Percentiles rank a stretch among this genome's conserved stretches.
Conservation (phyloP, 2,329 filamentous ascomycete species). For the Coleophoma cylindrospora region DNA sequence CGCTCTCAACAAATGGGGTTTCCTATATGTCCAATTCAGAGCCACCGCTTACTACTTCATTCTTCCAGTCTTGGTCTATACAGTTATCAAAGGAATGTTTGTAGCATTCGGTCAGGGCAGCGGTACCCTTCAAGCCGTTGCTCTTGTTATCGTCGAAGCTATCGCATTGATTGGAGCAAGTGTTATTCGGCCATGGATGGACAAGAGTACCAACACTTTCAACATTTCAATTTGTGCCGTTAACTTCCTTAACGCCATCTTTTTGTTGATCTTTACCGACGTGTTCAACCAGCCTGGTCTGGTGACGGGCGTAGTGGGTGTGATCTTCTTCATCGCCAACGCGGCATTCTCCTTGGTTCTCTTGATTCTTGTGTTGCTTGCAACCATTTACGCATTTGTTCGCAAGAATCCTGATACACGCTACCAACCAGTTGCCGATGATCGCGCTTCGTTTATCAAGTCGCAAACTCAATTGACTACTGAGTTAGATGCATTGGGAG, state of each 20-base stretch:
- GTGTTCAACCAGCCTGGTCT: conserved; percentile 80
- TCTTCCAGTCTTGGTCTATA: conserved; percentile 71
- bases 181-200: conserved; percentile 92
- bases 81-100: conserved; percentile 84
- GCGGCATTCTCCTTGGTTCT: conserved; percentile 78
- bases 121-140: conserved; percentile 72
- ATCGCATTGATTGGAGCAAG: conserved; percentile 70
- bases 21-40: conserved; percentile 95
- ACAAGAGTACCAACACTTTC: conserved; percentile 96
- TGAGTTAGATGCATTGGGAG: conserved; percentile 84
- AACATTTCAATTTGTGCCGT: conserved; percentile 88
- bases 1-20: conserved; percentile 95
- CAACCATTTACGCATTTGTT: conserved; percentile 73
- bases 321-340: conserved; percentile 85
- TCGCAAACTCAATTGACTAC: conserved; percentile 84
- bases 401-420: conserved; percentile 92
- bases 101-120: conserved; percentile 73
- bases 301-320: conserved; percentile 82
- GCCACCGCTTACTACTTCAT: conserved; percentile 96
- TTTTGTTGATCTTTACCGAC: conserved; percentile 81
- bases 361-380: conserved; percentile 74
- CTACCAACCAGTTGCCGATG: conserved; percentile 95
- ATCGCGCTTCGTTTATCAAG: conserved; percentile 96
- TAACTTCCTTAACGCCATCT: conserved; percentile 88
- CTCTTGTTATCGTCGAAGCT: conserved; percentile 78